Base-by-base conservation (phyloP, 371 early-diverging fungal genomes). In the Globomyces sp. region DNA sequence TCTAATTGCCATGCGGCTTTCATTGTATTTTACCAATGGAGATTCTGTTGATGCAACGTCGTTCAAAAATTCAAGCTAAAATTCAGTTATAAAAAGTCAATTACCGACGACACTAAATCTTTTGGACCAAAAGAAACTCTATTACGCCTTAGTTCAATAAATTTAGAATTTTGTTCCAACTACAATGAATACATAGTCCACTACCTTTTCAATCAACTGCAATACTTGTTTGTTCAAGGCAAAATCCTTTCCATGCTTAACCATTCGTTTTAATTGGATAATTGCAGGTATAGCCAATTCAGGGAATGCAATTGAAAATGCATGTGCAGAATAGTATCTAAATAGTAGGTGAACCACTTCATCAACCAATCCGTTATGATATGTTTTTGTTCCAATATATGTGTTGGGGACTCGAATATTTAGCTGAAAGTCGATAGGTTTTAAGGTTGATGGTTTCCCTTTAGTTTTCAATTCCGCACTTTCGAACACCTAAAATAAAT, bases 281-380 rank as follows among this genome's bases (percentile, higher is more conserved):
- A 91, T 83, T 40, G 86, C 88, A 3, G 93, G 91, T 57, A 90
- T 85, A 13, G 80, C 86, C 70, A 93, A 75, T 68, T 95, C 96
- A 8, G 95, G 95, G 85, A 95, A 97, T 5, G 91, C 84, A 58
- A 95, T 91, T 59, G 89, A 88, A 36, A 78, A 75, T 45, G 86
- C 83, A 67, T 82, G 87, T 36, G 83, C 67, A 44, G 88, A 86
- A 70, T 90, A 88, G 58, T 88, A 90, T 58, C 87, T 86, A 10
- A 86, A 82, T 63, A 93, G 78, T 37, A 86, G 76, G 36, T 84
- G 85, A 53, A 86, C 77, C 5, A 89, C 79, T 71, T 90, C 87
- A 57, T 95, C 92, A 41, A 89, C 78, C 41, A 91, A 74, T 5
- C 88, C 90, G 55, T 87, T 89, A 75, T 89, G 82, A 72, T 93